Percentiles rank a stretch among this genome's conserved stretches.
Evolutionary conservation across 1,284 basidiomycete genomes (phyloP).

Genomic region (Austroboletus sp.): DNA sequence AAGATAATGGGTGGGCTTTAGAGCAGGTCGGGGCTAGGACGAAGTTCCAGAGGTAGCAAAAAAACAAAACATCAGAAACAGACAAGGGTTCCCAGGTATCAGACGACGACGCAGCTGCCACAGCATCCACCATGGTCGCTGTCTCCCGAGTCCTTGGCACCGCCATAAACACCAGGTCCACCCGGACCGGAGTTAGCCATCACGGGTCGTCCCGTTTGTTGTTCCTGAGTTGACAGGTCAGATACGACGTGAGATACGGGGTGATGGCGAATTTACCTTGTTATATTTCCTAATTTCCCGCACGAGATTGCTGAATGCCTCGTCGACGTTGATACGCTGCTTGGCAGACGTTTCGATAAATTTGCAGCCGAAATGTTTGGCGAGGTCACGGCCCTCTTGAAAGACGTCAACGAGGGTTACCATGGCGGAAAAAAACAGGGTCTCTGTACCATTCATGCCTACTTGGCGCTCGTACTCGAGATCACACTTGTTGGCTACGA

Average conservation of each 20-base stretch:
- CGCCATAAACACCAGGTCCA: slow-evolving; percentile 32
- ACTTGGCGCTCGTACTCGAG: slow-evolving; percentile 97
- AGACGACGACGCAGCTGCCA: slow-evolving; percentile 52
- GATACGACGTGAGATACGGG: slow-evolving; percentile 6
- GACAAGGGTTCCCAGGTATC: slow-evolving; percentile 16
- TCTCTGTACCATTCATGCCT: slow-evolving; percentile 78
- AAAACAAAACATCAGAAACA: slow-evolving; percentile 7
- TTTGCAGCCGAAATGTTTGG: slow-evolving; percentile 92
- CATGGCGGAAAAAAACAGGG: not conserved
- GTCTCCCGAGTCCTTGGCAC: slow-evolving; percentile 29
- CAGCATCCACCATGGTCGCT: slow-evolving; percentile 52
- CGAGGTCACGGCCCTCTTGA: slow-evolving; percentile 92
- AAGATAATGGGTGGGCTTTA: slow-evolving; percentile 6
- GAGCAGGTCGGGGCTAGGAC: slow-evolving; percentile 14
- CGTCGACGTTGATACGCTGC: slow-evolving; percentile 96
- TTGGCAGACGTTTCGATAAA: slow-evolving; percentile 99
- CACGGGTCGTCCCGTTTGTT: slow-evolving; percentile 40
- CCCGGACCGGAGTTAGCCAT: slow-evolving; percentile 28
- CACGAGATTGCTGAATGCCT: slow-evolving; percentile 95
- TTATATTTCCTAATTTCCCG: slow-evolving; percentile 96
- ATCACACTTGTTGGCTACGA: slow-evolving; percentile 98
- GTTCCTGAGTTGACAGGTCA: slow-evolving; percentile 32
- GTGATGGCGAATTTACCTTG: slow-evolving; percentile 46
- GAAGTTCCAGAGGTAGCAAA: not conserved
- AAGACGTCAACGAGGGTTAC: not conserved